Evolutionary conservation across 2,329 filamentous ascomycete species (phyloP), one percentile per base, ranked within the genome.

Genomic region (Xylariaceae sp.): DNA sequence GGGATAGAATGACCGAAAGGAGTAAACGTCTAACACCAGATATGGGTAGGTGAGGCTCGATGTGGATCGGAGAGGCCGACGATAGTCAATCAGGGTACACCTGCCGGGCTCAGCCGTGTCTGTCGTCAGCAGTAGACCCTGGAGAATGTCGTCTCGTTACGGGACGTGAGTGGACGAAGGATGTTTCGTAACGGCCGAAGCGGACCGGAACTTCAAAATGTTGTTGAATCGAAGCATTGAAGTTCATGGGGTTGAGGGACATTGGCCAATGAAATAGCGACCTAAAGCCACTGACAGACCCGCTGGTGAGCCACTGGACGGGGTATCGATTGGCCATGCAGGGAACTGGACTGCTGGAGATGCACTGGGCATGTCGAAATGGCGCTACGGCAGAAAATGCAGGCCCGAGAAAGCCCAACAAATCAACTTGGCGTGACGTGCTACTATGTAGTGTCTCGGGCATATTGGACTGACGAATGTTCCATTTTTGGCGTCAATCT

Each of bases 321-420:
- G 6, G 22, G 22, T 6, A 11, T 6, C 22, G 6, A 11, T 11
- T 6, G 22, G 22, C 22, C 22, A 26, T 26, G 22, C 22, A 26
- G 22, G 22, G 22, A 6, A 26, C 22, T 26, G 22, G 22, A 6
- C 22, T 26, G 22, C 22, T 11, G 6, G 22, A 11, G 22, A 6
- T 6, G 22, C 22, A 6, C 22, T 26, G 22, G 22, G 22, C 11
- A 11, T 11, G 6, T 26, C 22, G 6, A 26, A 26, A n/a, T 32
- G 13, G 18, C 28, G 18, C 37, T 39, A 43, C 50, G 50, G 50
- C 19, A 49, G 40, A 51, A 53, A 53, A 53, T 51, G 46, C 48
- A 41, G 45, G 19, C 39, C 48, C 50, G 50, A 53, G 37, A 36
- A 37, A 35, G 19, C 47, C 49, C 48, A 53, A 53, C 50, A 51